Evolutionary conservation across 306 rosid genomes (phyloP).

Genomic region (Rubus idaeus): DNA sequence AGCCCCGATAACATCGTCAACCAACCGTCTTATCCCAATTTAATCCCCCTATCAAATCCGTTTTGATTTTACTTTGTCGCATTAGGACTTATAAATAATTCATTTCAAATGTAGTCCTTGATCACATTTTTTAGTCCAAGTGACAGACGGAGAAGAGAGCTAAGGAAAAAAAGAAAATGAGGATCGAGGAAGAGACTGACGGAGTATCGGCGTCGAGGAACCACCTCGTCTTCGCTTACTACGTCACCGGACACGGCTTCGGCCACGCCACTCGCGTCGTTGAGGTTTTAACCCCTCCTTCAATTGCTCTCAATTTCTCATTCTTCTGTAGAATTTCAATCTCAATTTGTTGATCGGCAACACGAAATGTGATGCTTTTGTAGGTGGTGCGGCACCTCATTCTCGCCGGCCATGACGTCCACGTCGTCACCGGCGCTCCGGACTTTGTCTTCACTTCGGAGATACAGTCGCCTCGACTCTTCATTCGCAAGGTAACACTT

Average conservation of each 20-base stretch:
- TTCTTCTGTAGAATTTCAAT: background rate
- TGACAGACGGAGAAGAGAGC: background rate
- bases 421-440: constrained; percentile 93
- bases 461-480: constrained; percentile 68
- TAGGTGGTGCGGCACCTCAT: constrained; percentile 89
- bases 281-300: constrained; percentile 51
- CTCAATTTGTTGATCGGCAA: background rate
- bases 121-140: background rate
- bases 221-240: constrained; percentile 86
- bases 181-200: constrained; percentile 60
- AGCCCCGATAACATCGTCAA: background rate
- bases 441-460: constrained; percentile 89
- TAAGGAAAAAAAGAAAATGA: constrained; percentile 35
- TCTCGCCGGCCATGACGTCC: constrained; percentile 87
- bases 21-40: background rate
- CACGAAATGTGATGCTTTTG: background rate
- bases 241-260: constrained; percentile 93
- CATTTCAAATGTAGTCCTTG: too few species aligned
- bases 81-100: background rate
- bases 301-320: background rate
- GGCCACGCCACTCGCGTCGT: constrained; percentile 96
- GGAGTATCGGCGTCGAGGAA: constrained; percentile 75
- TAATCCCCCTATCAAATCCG: background rate
- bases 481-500: constrained; percentile 70
- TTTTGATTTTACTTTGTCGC: background rate